These are phyloP conservation scores for Alternaria alternata DNA, from an alignment of 2,329 filamentous ascomycete species.

Conservation along the genomic window DNA sequence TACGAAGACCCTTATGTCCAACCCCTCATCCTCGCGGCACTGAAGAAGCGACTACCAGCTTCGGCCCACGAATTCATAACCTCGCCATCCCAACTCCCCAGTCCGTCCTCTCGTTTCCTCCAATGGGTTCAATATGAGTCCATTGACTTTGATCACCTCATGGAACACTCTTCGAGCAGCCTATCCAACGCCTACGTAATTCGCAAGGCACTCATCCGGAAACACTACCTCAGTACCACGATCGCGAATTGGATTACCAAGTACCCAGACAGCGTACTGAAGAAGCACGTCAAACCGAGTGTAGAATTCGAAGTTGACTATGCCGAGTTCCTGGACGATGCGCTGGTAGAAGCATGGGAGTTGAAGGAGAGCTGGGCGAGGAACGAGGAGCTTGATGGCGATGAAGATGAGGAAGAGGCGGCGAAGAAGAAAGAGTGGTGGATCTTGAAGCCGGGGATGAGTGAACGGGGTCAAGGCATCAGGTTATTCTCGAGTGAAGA, in stretches of 20 bases:
- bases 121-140: conserved; percentile 88
- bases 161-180: conserved; percentile 66
- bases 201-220: conserved; percentile 93
- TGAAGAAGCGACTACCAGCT: conserved; percentile 68
- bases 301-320: conserved; percentile 96
- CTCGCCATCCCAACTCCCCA: conserved; percentile 58
- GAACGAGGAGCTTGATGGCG: conserved; percentile 61
- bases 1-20: conserved; percentile 93
- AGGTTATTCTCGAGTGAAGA: conserved; percentile 85
- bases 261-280: conserved; percentile 74
- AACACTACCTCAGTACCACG: conserved; percentile 89
- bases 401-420: conserved; percentile 44
- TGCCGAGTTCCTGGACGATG: conserved; percentile 94
- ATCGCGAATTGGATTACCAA: conserved; percentile 87
- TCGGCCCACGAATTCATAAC: conserved; percentile 65
- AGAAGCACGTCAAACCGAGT: conserved; percentile 74
- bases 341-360: conserved; percentile 88
- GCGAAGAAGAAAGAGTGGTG: conserved; percentile 76
- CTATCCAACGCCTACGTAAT: conserved; percentile 92
- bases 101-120: conserved; percentile 63
- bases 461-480: conserved; percentile 93
- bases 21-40: conserved; percentile 78
- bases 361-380: conserved; percentile 77
- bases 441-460: conserved; percentile 98
- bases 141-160: conserved; percentile 81